phyloP scores from a whole-genome alignment of 2,329 filamentous ascomycete species.

The Pezicula carpinea region DNA sequence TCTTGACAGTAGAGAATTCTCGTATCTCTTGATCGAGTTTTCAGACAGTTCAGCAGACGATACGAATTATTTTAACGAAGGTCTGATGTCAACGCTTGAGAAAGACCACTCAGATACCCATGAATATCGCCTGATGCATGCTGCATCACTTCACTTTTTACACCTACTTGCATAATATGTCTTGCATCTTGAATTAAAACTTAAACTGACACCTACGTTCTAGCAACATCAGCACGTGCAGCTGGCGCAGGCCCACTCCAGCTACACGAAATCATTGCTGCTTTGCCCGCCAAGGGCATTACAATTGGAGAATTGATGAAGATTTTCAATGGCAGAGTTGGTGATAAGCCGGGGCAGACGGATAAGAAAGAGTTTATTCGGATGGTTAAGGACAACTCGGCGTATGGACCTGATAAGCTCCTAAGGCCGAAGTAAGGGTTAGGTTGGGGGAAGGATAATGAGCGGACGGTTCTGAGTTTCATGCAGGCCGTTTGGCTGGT shows the following conservation, averaged over 20 bases:
- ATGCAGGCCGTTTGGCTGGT: neutral
- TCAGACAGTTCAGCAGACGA: no score
- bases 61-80: no score
- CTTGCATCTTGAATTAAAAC: constrained; percentile 8
- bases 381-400: constrained; percentile 51
- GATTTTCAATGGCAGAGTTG: constrained; percentile 48
- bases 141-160: no score
- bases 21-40: no score
- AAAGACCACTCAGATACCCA: no score
- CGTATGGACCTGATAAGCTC: constrained; percentile 51
- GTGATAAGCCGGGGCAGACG: constrained; percentile 45
- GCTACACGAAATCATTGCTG: constrained; percentile 48
- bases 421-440: constrained; percentile 23
- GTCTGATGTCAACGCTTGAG: no score
- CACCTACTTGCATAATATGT: no score
- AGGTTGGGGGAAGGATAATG: neutral
- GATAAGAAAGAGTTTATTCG: constrained; percentile 52
- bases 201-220: constrained; percentile 13
- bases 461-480: neutral
- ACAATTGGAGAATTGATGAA: constrained; percentile 49
- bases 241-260: constrained; percentile 34
- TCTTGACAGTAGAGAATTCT: no score
- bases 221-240: constrained; percentile 2
- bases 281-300: constrained; percentile 49
- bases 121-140: no score